Evolutionary conservation across 352 stramenopile genomes (phyloP), one percentile per base, ranked within the genome.

Genomic region (Phytophthora europaea): DNA sequence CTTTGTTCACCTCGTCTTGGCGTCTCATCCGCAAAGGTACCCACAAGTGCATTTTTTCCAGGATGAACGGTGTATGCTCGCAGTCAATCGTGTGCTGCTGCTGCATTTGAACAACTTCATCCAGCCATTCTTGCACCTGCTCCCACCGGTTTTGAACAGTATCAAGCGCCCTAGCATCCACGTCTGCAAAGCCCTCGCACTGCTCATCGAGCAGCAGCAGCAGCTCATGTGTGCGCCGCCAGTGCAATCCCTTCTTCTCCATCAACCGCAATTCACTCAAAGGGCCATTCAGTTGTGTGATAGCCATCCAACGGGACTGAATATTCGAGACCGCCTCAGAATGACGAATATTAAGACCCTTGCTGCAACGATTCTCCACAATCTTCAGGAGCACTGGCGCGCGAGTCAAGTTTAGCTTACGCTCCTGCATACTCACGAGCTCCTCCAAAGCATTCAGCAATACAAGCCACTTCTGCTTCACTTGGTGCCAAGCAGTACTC

Each of bases 291-390:
- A 54, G 70, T 38, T 87, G 79, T 2, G 81, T 93, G 58, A 94
- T 90, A 18, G 85, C 85, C 77, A 90, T 92, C 85, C 84, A 91
- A 4, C 87, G 85, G 53, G 92, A 93, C 54, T 94, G 87, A 10
- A 93, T 81, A 9, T 82, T 86, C 0, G 85, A 80, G 0, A 94
- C 85, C 2, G 79, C 85, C 8, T 93, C 85, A 1, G 85, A 81
- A 55, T 94, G 76, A 5, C 78, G 76, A 47, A 65, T 70, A 47
- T 75, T 85, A 3, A 94, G 72, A 1, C 87, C 87, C 55, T 87
- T 85, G 52, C 73, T 88, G 73, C 87, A 94, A 28, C 72, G 73
- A 23, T 83, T 61, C 3, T 77, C 67, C 2, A 94, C 83, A 20
- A 79, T 70, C 7, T 82, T 87, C 1, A 94, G 70, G 1, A 93